Base-by-base conservation (phyloP, 1,284 basidiomycete species). In the Stygiomarasmius scandens region DNA sequence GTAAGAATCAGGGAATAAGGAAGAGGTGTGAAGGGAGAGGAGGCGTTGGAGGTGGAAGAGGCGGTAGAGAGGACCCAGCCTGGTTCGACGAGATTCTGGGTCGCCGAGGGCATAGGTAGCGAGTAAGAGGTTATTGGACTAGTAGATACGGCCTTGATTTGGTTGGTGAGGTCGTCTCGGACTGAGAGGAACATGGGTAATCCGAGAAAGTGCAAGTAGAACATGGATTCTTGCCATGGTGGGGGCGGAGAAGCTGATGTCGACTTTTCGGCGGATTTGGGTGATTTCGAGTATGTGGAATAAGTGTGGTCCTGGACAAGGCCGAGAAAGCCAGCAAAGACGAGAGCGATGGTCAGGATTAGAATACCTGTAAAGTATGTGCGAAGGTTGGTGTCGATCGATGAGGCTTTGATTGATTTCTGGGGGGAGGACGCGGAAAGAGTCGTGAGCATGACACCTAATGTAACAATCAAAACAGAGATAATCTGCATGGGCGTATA, bases 181-280 rank as follows among this genome's bases (percentile, higher is more conserved):
- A 88, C 74, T 55, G 83, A 82, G 54, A 79, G 61, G 74, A 93
- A 93, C 75, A 92, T 78, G 2, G 90, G 91, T 12, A 93, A 77
- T 4, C 84, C 83, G 54, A 92, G 80, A 67, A 86, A 85, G 70
- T 92, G 89, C 22, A 91, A 77, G 71, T 95, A 98, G 75, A 97
- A 98, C 79, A 98, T 86, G 29, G 85, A 88, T 74, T 98, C 95
- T 67, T 90, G 85, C 95, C 95, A 98, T 60, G 78, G 67, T 32
- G 64, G 66, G 36, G 52, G 61, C 64, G 59, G 66, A 11, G 58
- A 49, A 23, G 59, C 64, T 12, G 63, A 20, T 16, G 67, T 52
- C 23, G 56, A 51, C 14, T 69, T 67, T 23, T 60, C 58, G 20
- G 10, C 38, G 23, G 50, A 49, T 50, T 52, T 63, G 6, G 50